phyloP scores from a whole-genome alignment of 2,329 filamentous ascomycete species.

The Huntiella bhutanensis region DNA sequence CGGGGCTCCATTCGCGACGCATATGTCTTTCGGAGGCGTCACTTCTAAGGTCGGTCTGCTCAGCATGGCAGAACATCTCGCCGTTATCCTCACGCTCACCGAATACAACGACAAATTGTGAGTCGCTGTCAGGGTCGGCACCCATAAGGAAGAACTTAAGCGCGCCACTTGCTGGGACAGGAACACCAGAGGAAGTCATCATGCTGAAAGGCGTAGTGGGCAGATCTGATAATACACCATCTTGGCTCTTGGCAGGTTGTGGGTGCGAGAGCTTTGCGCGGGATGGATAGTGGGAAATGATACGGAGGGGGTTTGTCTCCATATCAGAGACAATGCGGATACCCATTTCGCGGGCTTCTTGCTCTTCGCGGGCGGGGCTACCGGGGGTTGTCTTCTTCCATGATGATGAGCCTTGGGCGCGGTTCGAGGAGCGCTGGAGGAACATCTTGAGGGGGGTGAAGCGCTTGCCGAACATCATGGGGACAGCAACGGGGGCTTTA shows the following conservation, averaged over 20 bases:
- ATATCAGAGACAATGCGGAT: slow-evolving; percentile 9
- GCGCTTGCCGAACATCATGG: slow-evolving; percentile 10
- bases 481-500: slow-evolving; percentile 11
- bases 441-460: slow-evolving; percentile 12
- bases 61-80: slow-evolving; percentile 5
- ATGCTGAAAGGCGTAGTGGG: slow-evolving; percentile 3
- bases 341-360: slow-evolving; percentile 2
- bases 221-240: slow-evolving; percentile 9
- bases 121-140: slow-evolving; percentile 5
- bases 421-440: slow-evolving; percentile 9
- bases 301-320: slow-evolving; percentile 5
- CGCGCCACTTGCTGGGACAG: slow-evolving; percentile 5
- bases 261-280: slow-evolving; percentile 8
- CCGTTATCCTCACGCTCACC: slow-evolving; percentile 1
- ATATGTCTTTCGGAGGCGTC: slow-evolving; percentile 5
- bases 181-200: slow-evolving; percentile 1
- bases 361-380: not conserved
- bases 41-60: slow-evolving; percentile 3
- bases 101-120: slow-evolving; percentile 11
- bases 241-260: slow-evolving; percentile 3
- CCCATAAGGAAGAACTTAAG: slow-evolving; percentile 11
- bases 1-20: slow-evolving; percentile 7
- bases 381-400: not conserved
- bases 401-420: not conserved
- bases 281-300: slow-evolving; percentile 11